Evolutionary conservation across 352 stramenopile species (phyloP), one percentile per base, ranked within the genome.

Genomic region (Phytopythium cucurbitacearum): DNA sequence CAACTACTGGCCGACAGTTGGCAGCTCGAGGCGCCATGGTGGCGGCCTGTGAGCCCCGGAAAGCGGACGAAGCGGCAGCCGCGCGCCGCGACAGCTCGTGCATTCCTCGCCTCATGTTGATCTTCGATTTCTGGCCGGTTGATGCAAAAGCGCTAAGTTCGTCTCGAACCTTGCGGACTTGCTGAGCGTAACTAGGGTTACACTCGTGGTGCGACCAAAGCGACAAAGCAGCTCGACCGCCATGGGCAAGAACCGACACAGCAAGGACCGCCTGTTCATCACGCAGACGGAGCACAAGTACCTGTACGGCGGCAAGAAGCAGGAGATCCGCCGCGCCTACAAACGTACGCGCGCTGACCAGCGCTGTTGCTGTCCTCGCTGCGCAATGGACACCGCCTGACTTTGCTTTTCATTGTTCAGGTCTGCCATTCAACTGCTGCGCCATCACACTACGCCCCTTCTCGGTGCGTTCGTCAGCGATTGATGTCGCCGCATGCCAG

Each of bases 351-450:
- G 16, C 9, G 5, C 11, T 33, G 5, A 32, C 21, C 5, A 8
- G 3, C 5, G 16, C 12, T 10, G 3, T 9, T 13, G 9, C 40
- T 51, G 4, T 5, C 7, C 10, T n/a, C 33, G 36, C 7, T 15
- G 33, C 9, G 4, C 34, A 28, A 16, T 48, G 4, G 3, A 28
- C n/a, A 43, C 15, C 7, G 13, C n/a, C 10, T 4, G n/a, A 11
- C 38, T 48, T 5, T 34, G 8, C 49, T 48, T 40, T 39, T 38
- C 28, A 35, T 48, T 13, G 0, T 53, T 42, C 61, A 89, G 87
- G 87, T 10, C 72, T 99, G 33, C 95, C 96, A 37, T 99, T 99
- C 72, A 93, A 99, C 62, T 99, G 96, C 78, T 99, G 97, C 66
- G 94, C 97, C 21, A 92, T 99, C 60, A 98, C 89, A 3, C 79